Evolutionary conservation across 768 basidiomycete genomes (phyloP).

Genomic region (Hericium coralloides): DNA sequence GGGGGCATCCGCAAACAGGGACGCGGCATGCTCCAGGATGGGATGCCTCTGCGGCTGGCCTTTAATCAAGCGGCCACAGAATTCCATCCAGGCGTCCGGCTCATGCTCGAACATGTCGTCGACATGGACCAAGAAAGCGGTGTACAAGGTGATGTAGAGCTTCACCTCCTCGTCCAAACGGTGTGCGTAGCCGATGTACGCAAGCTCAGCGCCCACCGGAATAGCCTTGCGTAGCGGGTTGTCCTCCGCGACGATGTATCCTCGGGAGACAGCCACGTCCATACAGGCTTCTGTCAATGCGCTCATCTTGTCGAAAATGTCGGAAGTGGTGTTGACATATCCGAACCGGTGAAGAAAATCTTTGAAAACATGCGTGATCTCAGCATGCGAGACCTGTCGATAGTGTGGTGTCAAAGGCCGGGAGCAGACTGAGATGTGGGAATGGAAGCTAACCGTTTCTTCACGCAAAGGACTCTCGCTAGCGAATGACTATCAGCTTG

Average conservation of each 20-base stretch:
- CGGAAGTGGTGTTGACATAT: no score
- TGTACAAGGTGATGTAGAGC: background rate
- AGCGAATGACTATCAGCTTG: no score
- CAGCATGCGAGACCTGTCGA: no score
- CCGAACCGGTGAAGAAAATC: no score
- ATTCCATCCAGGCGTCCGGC: background rate
- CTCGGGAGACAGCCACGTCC: background rate
- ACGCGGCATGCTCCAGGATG: background rate
- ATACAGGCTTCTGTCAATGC: background rate
- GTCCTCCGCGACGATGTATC: background rate
- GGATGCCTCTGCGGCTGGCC: background rate
- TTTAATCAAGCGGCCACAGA: background rate
- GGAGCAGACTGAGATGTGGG: no score
- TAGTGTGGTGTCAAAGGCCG: no score
- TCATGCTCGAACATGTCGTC: background rate
- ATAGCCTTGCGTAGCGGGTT: background rate
- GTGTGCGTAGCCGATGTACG: background rate
- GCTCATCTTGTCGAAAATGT: no score
- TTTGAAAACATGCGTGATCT: no score
- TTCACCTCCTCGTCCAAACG: background rate
- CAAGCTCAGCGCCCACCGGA: background rate
- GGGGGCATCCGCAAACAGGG: background rate
- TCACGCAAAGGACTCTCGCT: no score
- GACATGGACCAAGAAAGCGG: background rate
- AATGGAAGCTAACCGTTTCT: no score